phyloP scores from a whole-genome alignment of 768 basidiomycete species.

The Boletus rufocinnamomeus region DNA sequence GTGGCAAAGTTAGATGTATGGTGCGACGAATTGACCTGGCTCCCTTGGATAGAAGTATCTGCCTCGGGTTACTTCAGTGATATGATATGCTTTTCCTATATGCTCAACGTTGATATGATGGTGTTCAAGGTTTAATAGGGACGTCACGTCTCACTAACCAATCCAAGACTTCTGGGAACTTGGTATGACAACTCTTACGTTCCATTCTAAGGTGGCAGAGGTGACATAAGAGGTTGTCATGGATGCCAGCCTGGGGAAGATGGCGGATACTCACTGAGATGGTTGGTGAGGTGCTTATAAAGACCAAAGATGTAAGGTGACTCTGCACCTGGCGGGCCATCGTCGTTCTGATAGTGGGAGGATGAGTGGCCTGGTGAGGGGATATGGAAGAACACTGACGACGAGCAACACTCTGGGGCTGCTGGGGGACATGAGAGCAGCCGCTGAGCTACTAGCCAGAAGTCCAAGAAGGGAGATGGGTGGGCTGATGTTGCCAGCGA shows the following conservation, averaged over 20 bases:
- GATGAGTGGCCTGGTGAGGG: not conserved
- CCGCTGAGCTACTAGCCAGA: not conserved
- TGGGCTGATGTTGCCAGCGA: not conserved
- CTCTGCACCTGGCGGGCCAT: slow-evolving; percentile 72
- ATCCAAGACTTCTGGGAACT: slow-evolving; percentile 89
- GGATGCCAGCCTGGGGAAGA: not conserved
- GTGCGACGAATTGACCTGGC: slow-evolving; percentile 40
- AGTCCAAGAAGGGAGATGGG: not conserved
- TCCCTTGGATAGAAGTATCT: slow-evolving; percentile 74
- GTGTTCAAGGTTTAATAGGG: not conserved
- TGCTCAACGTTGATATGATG: not conserved
- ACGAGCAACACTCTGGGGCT: slow-evolving; percentile 44
- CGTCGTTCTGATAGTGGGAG: slow-evolving; percentile 64
- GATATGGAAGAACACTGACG: slow-evolving; percentile 33
- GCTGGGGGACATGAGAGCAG: slow-evolving; percentile 10
- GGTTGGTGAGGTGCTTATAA: slow-evolving; percentile 57
- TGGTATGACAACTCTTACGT: slow-evolving; percentile 79
- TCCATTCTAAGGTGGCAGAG: slow-evolving; percentile 53
- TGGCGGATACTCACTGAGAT: slow-evolving; percentile 51
- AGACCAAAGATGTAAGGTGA: slow-evolving; percentile 79
- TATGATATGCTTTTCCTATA: slow-evolving; percentile 78
- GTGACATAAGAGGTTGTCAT: slow-evolving; percentile 12
- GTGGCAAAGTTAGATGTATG: not conserved
- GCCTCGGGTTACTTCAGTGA: slow-evolving; percentile 70
- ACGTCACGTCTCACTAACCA: slow-evolving; percentile 44